These are phyloP conservation scores for Nemania sp. DNA, from an alignment of 2,329 filamentous ascomycete species.

Conservation along the genomic window DNA sequence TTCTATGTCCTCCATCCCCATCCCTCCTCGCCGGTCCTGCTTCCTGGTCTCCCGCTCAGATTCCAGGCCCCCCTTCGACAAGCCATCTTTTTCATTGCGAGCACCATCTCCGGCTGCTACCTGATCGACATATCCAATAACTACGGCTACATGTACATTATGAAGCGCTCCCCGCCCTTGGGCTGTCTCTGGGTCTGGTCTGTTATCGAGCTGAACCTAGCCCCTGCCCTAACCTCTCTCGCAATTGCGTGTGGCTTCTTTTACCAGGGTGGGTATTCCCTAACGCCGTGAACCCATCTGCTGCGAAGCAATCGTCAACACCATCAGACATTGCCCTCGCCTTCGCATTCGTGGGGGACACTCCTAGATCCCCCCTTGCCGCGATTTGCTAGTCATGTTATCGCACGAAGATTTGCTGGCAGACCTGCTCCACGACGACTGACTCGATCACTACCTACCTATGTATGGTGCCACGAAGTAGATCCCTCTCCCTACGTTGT, in stretches of 20 bases:
- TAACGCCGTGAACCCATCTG: constrained; percentile 38
- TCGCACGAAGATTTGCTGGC: not conserved
- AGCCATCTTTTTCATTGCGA: constrained; percentile 65
- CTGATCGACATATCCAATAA: constrained; percentile 81
- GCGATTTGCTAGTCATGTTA: not conserved
- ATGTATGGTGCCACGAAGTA: too few species aligned
- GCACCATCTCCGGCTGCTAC: constrained; percentile 71
- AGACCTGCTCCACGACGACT: not conserved
- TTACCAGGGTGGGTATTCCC: constrained; percentile 54
- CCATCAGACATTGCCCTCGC: not conserved
- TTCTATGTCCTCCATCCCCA: constrained; percentile 63
- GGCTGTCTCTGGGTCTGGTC: constrained; percentile 94
- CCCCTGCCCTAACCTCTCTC: constrained; percentile 64
- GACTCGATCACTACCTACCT: not conserved
- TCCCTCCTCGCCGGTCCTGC: constrained; percentile 50
- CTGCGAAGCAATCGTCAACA: not conserved
- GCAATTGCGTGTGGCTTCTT: constrained; percentile 51
- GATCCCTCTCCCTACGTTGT: too few species aligned
- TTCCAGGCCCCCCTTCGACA: constrained; percentile 58
- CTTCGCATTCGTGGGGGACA: constrained; percentile 10
- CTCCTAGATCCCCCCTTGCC: not conserved
- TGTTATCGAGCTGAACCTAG: constrained; percentile 80
- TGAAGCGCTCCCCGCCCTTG: constrained; percentile 89
- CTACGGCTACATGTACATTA: constrained; percentile 80
- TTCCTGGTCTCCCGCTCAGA: constrained; percentile 54